Evolutionary conservation across 345 rosid species (phyloP).

Genomic region (Camelina sativa): DNA sequence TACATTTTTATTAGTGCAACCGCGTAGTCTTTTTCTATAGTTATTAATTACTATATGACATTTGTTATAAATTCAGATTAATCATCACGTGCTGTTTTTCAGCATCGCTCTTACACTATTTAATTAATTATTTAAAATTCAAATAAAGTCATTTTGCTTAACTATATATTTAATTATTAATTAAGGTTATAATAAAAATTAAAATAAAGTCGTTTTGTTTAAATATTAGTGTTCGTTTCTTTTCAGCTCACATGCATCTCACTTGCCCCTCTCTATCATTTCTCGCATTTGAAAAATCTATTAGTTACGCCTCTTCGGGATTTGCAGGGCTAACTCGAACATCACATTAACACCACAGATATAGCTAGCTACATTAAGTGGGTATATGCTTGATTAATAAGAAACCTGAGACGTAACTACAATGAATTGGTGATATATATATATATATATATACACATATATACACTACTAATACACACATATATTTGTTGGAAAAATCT

Average conservation of each 20-base stretch:
- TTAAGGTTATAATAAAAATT: neutral
- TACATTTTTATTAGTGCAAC: no score
- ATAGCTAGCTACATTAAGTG: neutral
- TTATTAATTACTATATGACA: no score
- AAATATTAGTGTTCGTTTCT: conserved; percentile 3
- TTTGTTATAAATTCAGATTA: no score
- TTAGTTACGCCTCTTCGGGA: conserved; percentile 12
- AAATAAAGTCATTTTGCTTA: no score
- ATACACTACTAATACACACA: no score
- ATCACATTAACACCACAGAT: neutral
- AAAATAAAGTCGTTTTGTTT: conserved; percentile 4
- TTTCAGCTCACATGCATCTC: conserved; percentile 14
- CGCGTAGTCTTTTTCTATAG: no score
- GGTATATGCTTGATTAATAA: neutral
- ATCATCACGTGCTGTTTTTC: conserved; percentile 18
- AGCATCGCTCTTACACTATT: conserved; percentile 17
- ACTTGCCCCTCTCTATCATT: neutral
- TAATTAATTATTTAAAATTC: neutral
- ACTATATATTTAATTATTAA: no score
- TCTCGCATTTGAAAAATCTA: neutral
- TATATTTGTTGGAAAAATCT: no score
- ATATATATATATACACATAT: no score
- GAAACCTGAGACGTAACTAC: neutral
- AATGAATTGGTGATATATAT: neutral
- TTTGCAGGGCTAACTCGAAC: neutral